A percentile compares a stretch with the other conserved stretches of the same genome.
phyloP scores from a whole-genome alignment of 257 asterid genomes.

The Ilex asprella region DNA sequence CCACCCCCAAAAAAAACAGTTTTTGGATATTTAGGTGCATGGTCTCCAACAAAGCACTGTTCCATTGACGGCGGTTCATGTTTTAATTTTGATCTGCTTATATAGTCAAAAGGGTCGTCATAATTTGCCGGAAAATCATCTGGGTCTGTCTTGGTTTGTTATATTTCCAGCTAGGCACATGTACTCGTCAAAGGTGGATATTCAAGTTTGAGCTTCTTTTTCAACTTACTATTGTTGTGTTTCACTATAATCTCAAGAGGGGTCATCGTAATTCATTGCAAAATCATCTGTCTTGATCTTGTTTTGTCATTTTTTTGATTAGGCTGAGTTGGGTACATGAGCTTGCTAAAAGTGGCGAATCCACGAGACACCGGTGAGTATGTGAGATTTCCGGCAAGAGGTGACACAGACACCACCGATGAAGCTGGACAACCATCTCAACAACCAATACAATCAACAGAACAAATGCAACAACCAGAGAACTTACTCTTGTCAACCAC shows the following conservation, averaged over 20 bases:
- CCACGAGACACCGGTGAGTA: background rate
- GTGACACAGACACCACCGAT: background rate
- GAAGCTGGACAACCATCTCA: background rate
- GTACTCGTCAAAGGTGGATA: background rate
- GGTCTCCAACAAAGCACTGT: background rate
- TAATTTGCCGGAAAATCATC: background rate
- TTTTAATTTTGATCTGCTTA: background rate
- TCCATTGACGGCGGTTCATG: background rate
- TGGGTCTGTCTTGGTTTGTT: background rate
- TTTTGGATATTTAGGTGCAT: background rate
- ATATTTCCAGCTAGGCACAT: background rate
- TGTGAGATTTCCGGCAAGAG: background rate
- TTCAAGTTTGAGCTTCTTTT: background rate
- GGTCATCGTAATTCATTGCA: background rate
- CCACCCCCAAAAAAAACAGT: too few species aligned
- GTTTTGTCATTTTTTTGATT: background rate
- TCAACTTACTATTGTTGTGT: too few species aligned
- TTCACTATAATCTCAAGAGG: too few species aligned
- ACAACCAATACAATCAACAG: background rate
- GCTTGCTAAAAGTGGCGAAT: slow-evolving; percentile 7
- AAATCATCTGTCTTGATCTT: background rate
- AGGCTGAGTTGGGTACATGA: slow-evolving; percentile 1
- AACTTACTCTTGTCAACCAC: background rate
- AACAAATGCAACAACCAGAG: slow-evolving; percentile 6
- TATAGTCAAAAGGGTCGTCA: background rate